phyloP scores from a whole-genome alignment of 371 early-diverging fungal species.

The Cokeromyces recurvatus region DNA sequence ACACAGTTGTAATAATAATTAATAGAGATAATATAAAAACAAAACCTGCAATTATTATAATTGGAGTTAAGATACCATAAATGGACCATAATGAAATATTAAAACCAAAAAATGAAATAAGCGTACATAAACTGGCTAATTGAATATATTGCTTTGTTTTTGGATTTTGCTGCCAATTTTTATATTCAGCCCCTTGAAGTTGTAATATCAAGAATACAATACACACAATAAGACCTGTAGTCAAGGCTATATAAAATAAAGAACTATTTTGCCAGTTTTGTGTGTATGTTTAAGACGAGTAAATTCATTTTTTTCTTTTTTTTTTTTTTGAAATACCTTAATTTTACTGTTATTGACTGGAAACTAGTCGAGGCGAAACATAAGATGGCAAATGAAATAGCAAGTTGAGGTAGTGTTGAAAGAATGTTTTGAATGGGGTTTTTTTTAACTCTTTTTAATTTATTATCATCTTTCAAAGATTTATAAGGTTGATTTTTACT shows the following conservation, averaged over 20 bases:
- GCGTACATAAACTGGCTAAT: conserved; percentile 10
- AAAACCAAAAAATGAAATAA: conserved; percentile 17
- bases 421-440: conserved; percentile 13
- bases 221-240: conserved; percentile 5
- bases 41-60: conserved; percentile 6
- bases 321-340: too few species aligned
- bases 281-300: too few species aligned
- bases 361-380: conserved; percentile 4
- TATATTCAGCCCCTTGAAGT: conserved; percentile 16
- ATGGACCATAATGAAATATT: conserved; percentile 13
- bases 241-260: conserved; percentile 6
- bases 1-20: conserved; percentile 2
- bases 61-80: conserved; percentile 14
- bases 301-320: too few species aligned
- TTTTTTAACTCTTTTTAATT: neutral
- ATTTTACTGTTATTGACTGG: neutral
- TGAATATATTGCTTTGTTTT: conserved; percentile 18
- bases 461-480: neutral
- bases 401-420: conserved; percentile 16
- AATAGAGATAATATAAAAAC: conserved; percentile 6
- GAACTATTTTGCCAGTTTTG: neutral
- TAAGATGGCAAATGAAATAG: conserved; percentile 15
- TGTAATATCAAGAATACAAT: conserved; percentile 13
- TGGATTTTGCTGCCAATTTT: conserved; percentile 20
- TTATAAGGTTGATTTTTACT: too few species aligned